Percentiles rank a stretch among this genome's conserved stretches.
These are phyloP conservation scores for Nematocida displodere DNA, from an alignment of 371 early-diverging fungal species.

Conservation along the genomic window DNA sequence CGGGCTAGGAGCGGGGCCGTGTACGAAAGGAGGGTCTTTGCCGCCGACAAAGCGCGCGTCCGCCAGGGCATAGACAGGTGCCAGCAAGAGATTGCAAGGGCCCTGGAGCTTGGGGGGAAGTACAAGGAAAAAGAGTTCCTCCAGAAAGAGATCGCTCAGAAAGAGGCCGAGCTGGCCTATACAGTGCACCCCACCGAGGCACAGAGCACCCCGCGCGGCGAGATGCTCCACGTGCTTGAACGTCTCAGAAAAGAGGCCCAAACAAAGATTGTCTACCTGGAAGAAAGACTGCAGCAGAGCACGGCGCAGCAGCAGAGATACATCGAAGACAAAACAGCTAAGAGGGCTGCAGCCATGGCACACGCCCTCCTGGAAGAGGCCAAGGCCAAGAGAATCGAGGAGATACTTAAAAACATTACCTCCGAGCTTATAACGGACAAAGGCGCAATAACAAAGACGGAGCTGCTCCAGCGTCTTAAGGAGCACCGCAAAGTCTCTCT, in stretches of 20 bases:
- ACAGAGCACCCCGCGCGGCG: background rate
- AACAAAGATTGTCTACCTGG: slow-evolving; percentile 27
- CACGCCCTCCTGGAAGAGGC: background rate
- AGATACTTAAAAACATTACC: slow-evolving; percentile 31
- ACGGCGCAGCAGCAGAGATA: background rate
- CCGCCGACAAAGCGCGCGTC: background rate
- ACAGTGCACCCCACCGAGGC: background rate
- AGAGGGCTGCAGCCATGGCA: slow-evolving; percentile 26
- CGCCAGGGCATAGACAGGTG: background rate
- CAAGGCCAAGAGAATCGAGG: slow-evolving; percentile 25
- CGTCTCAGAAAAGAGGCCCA: slow-evolving; percentile 8
- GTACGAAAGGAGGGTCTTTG: background rate
- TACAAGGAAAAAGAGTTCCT: slow-evolving; percentile 38
- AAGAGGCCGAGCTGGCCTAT: slow-evolving; percentile 19
- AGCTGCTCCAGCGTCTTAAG: slow-evolving; percentile 21
- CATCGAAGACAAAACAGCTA: background rate
- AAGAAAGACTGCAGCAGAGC: slow-evolving; percentile 4
- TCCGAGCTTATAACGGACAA: background rate
- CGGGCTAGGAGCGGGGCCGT: background rate
- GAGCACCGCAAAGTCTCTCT: background rate
- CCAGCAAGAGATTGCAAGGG: slow-evolving; percentile 16
- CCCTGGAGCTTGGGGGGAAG: slow-evolving; percentile 10
- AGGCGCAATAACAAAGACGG: background rate
- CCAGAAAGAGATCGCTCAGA: slow-evolving; percentile 7
- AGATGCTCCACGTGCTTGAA: too few relatives aligned